Evolutionary conservation across 2,329 filamentous ascomycete genomes (phyloP).

Genomic region (Monosporascus cannonballus): DNA sequence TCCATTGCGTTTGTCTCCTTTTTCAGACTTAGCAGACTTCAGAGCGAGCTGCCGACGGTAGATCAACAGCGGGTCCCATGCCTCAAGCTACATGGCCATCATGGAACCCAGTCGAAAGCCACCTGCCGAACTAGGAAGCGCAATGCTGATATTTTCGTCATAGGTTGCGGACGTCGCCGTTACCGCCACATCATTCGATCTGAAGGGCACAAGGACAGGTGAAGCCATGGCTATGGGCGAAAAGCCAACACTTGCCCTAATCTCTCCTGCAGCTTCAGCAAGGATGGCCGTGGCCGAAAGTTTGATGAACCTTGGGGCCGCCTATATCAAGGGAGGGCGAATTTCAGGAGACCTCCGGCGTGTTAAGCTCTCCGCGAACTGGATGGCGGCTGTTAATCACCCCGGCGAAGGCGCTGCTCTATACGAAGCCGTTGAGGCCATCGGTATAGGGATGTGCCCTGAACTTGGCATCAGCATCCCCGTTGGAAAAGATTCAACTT

Average conservation of each 20-base stretch:
- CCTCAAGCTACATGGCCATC: no score
- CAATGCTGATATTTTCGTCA: no score
- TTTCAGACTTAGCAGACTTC: no score
- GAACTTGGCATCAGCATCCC: constrained; percentile 88
- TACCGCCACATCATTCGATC: constrained; percentile 72
- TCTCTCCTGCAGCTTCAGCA: constrained; percentile 83
- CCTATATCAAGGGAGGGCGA: constrained; percentile 39
- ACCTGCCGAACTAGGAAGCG: no score
- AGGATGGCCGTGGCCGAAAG: constrained; percentile 95
- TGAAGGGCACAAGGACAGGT: constrained; percentile 63
- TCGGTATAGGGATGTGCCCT: constrained; percentile 88
- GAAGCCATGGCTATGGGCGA: constrained; percentile 79
- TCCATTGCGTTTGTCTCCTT: no score
- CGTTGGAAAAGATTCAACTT: constrained; percentile 96
- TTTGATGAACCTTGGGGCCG: constrained; percentile 83
- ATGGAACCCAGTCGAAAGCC: no score
- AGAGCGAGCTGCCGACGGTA: no score
- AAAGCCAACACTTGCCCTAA: constrained; percentile 62
- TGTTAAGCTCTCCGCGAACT: constrained; percentile 90
- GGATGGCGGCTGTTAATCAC: constrained; percentile 97
- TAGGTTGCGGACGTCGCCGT: constrained; percentile 80
- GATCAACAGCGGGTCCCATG: no score
- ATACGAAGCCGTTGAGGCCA: constrained; percentile 89
- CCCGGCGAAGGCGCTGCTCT: constrained; percentile 86
- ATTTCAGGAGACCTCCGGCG: constrained; percentile 62